phyloP scores from a whole-genome alignment of 139 green algal genomes.

The Chlorella sp. region DNA sequence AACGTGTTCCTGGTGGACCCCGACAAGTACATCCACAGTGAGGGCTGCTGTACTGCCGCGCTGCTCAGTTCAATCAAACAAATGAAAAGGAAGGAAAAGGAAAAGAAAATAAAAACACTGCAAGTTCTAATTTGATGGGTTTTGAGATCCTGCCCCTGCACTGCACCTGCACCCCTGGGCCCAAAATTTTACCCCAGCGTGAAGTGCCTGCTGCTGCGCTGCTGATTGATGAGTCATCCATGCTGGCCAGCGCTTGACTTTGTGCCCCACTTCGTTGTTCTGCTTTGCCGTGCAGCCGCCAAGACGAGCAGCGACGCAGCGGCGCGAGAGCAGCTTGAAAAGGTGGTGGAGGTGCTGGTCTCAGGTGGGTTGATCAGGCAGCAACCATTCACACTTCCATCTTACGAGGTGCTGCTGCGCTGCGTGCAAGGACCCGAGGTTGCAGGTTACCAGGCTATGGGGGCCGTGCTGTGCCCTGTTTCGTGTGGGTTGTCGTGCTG shows the following conservation, averaged over 20 bases:
- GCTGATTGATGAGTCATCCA: not conserved
- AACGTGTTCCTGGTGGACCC: conserved; percentile 91
- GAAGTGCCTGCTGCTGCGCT: not conserved
- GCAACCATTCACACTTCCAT: too few relatives aligned
- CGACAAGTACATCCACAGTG: conserved; percentile 70
- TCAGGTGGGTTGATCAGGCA: conserved; percentile 34
- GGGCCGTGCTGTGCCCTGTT: not conserved
- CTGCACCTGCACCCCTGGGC: not conserved
- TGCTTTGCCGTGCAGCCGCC: conserved; percentile 11
- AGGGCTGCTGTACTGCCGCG: not conserved
- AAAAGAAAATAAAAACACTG: too few relatives aligned
- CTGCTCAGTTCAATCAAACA: too few relatives aligned
- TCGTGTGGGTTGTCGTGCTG: not conserved
- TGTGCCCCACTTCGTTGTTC: not conserved
- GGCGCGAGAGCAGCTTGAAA: conserved; percentile 87
- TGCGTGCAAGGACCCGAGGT: too few relatives aligned
- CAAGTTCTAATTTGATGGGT: too few relatives aligned
- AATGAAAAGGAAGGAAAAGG: too few relatives aligned
- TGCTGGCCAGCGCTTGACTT: not conserved
- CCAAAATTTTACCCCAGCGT: not conserved
- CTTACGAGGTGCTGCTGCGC: too few relatives aligned
- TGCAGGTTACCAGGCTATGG: too few relatives aligned
- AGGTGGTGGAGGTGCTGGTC: conserved; percentile 86
- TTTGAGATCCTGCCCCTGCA: not conserved
- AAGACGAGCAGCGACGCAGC: conserved; percentile 70